Evolutionary conservation across 1,284 basidiomycete species (phyloP), one percentile per base, ranked within the genome.

Genomic region (Papiliotrema laurentii): DNA sequence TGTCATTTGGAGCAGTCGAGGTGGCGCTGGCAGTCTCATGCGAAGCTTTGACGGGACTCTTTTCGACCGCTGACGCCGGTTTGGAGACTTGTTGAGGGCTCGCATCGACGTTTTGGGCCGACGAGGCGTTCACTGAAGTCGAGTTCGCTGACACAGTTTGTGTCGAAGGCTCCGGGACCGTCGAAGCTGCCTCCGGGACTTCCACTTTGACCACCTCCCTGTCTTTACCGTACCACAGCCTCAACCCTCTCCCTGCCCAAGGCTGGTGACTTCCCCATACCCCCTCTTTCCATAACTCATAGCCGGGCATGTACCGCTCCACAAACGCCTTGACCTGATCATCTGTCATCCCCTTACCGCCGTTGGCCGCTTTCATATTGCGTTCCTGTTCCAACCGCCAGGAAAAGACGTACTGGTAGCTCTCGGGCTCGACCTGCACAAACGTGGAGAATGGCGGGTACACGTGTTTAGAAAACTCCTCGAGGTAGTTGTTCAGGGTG

Each of bases 341-440:
- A 63, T 93, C 89, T 0, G 83, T 78, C 92, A 96, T 94, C 6
- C 91, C 91, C 39, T 76, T 76, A 4, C 89, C 90, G 41, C 89
- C 89, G 56, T 91, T 92, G 38, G 66, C 66, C 0, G 79, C 76
- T 69, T 90, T 94, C 89, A 94, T 93, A 45, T 80, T 64, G 53
- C 86, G 87, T 62, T 96, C 91, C 71, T 93, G 90, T 68, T 94
- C 79, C 31, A 87, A 71, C 19, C 90, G 78, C 91, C 90, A 93
- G 10, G 47, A 35, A 56, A 73, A 69, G 27, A 74, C 63, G 48
- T 66, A 56, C 21, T 67, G 59, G 46, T 63, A 65, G 11, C 51
- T 57, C 27, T 54, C 49, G 13, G 69, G 69, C 41, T 63, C 56
- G 42, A 71, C 52, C 36, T 61, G 56, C 18, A 71, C 53, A 19